Conservation (phyloP, 306 rosid genomes). For the Corylus avellana region DNA sequence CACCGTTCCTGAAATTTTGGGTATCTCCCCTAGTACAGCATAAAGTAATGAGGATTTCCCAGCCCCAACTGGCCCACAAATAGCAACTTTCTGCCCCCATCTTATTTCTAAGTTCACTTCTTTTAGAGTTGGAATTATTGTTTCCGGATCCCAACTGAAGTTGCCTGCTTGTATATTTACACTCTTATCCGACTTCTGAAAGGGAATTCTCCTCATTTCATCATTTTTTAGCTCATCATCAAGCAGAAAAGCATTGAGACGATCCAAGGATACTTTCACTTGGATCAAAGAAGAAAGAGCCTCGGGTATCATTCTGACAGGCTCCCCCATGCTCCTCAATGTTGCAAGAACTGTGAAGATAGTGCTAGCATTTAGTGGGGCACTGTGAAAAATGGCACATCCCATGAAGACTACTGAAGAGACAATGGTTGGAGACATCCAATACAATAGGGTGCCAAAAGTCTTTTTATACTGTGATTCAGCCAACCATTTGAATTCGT, state of each 20-base stretch:
- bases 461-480: constrained; percentile 45
- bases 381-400: constrained; percentile 46
- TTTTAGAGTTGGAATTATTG: constrained; percentile 45
- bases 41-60: constrained; percentile 80
- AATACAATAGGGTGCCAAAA: constrained; percentile 45
- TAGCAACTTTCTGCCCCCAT: constrained; percentile 65
- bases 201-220: constrained; percentile 23
- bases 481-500: constrained; percentile 67
- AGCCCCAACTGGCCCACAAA: constrained; percentile 79
- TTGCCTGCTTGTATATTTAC: constrained; percentile 48
- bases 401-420: constrained; percentile 65
- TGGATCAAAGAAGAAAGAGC: constrained; percentile 70
- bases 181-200: constrained; percentile 25
- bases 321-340: constrained; percentile 65
- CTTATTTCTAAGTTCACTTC: constrained; percentile 47
- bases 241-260: constrained; percentile 59
- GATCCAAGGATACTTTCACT: constrained; percentile 69
- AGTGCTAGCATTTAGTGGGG: constrained; percentile 72
- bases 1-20: constrained; percentile 68
- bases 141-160: constrained; percentile 68
- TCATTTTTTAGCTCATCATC: constrained; percentile 54
- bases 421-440: constrained; percentile 73
- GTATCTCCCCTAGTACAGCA: constrained; percentile 76
- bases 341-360: constrained; percentile 74
- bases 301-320: constrained; percentile 74